phyloP scores from a whole-genome alignment of 345 rosid species.

The Rubroshorea leprosula region DNA sequence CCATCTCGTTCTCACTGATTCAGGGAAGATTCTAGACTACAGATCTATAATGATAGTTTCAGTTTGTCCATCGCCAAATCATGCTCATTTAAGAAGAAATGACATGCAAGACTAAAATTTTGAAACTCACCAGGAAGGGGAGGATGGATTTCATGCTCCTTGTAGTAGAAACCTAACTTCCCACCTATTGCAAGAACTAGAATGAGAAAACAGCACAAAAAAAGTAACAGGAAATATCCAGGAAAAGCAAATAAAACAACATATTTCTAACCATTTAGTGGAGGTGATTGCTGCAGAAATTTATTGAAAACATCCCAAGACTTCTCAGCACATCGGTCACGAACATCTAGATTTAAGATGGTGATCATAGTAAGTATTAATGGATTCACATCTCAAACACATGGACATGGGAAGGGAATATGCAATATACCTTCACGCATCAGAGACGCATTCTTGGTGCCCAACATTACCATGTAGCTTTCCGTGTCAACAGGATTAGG shows the following conservation, averaged over 20 bases:
- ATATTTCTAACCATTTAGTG: conserved; percentile 58
- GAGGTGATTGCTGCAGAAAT: conserved; percentile 61
- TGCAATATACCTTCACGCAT: conserved; percentile 68
- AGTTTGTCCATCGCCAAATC: no score
- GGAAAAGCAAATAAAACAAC: neutral
- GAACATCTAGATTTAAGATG: conserved; percentile 42
- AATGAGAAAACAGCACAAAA: conserved; percentile 24
- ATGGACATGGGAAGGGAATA: conserved; percentile 5
- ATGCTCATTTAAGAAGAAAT: neutral
- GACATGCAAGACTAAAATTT: neutral
- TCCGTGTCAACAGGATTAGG: conserved; percentile 89
- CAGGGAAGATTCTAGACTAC: no score
- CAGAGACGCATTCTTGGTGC: conserved; percentile 85
- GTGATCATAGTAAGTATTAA: conserved; percentile 4
- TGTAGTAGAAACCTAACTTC: conserved; percentile 91
- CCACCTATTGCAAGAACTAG: conserved; percentile 45
- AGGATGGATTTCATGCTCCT: conserved; percentile 94
- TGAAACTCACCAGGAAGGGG: conserved; percentile 76
- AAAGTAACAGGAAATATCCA: conserved; percentile 6
- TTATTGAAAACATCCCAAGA: conserved; percentile 84
- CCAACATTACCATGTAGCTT: conserved; percentile 91
- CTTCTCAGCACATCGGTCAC: conserved; percentile 52
- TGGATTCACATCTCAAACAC: conserved; percentile 3
- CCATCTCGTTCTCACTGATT: no score
- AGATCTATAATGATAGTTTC: no score